Percentiles rank a stretch among this genome's conserved stretches.
These are phyloP conservation scores for Margaritispora aquatica DNA, from an alignment of 495 filamentous ascomycete species.

Conservation along the genomic window DNA sequence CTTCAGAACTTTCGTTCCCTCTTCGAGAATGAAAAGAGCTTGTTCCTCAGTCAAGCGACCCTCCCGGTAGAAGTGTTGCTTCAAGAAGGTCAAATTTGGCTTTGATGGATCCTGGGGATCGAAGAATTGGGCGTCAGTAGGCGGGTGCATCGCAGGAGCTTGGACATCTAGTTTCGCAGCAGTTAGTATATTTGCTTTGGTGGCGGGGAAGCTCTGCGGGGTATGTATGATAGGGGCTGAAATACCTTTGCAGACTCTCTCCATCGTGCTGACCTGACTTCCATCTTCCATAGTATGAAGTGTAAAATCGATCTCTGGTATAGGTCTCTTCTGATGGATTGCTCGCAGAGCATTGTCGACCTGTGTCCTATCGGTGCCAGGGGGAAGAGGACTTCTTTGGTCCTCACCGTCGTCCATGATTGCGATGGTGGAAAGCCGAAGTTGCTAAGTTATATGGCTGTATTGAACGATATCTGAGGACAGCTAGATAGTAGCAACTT, in stretches of 20 bases:
- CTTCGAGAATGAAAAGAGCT: slow-evolving; percentile 87
- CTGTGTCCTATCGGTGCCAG: slow-evolving; percentile 26
- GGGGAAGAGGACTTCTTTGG: neutral
- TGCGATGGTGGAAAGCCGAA: neutral
- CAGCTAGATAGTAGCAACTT: neutral
- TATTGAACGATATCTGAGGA: neutral
- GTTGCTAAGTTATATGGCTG: neutral
- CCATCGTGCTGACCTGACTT: slow-evolving; percentile 85
- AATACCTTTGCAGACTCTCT: slow-evolving; percentile 95
- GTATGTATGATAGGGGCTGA: neutral
- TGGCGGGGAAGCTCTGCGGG: slow-evolving; percentile 13
- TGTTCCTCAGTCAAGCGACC: slow-evolving; percentile 95
- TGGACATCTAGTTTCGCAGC: slow-evolving; percentile 68
- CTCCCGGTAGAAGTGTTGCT: slow-evolving; percentile 97
- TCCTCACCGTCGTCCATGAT: slow-evolving; percentile 20
- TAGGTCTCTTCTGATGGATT: slow-evolving; percentile 84
- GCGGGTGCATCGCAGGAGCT: slow-evolving; percentile 88
- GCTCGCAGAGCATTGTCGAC: slow-evolving; percentile 71
- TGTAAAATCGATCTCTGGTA: slow-evolving; percentile 97
- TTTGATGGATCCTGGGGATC: slow-evolving; percentile 76
- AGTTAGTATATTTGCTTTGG: neutral
- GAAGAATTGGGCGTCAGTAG: slow-evolving; percentile 71
- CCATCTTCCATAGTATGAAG: slow-evolving; percentile 98
- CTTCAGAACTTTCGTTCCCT: slow-evolving; percentile 75
- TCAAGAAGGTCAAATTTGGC: slow-evolving; percentile 88